These are phyloP conservation scores for bread wheat (Triticum aestivum) DNA, from an alignment of 176 grass and related monocot genomes.

Conservation along the genomic window IWGSC_CS_RefSeq_v2.1 NC_057814.1:576919625-576920124, in stretches of 20 bases:
- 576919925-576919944: conserved; percentile 87
- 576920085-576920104: background rate
- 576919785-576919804: background rate
- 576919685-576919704: conserved; percentile 86
- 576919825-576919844: background rate
- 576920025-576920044: background rate
- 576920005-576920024: background rate
- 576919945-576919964: background rate
- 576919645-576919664: background rate
- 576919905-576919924: conserved; percentile 88
- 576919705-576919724: conserved; percentile 68
- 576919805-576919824: background rate
- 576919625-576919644: background rate
- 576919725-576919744: conserved; percentile 66
- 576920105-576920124: background rate
- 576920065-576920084: background rate
- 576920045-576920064: background rate
- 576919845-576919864: conserved; percentile 62
- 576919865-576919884: conserved; percentile 73
- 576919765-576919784: conserved; percentile 9
- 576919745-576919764: conserved; percentile 97
- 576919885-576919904: conserved; percentile 68
- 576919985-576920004: background rate
- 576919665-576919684: background rate
- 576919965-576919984: background rate